These are phyloP conservation scores for Prosopis cineraria DNA, from an alignment of 306 rosid genomes.

Conservation along the genomic window DNA sequence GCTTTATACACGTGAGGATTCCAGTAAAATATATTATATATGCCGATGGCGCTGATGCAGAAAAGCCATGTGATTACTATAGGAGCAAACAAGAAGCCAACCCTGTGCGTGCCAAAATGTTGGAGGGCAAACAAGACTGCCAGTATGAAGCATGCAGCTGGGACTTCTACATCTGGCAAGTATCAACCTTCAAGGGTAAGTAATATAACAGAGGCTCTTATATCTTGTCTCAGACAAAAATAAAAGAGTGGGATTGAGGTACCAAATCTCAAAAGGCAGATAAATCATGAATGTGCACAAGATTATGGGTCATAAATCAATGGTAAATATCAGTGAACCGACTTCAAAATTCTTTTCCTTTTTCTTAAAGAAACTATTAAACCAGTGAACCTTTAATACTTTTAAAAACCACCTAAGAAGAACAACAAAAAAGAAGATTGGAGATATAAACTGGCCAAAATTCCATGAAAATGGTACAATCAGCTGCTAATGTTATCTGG, in stretches of 20 bases:
- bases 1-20: constrained; percentile 65
- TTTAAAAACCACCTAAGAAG: background rate
- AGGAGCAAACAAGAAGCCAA: constrained; percentile 80
- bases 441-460: background rate
- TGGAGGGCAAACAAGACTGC: constrained; percentile 72
- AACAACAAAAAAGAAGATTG: background rate
- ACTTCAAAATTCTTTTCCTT: background rate
- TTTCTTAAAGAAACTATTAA: background rate
- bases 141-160: constrained; percentile 63
- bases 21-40: constrained; percentile 69
- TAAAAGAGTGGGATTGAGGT: background rate
- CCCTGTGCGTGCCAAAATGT: constrained; percentile 80
- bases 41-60: constrained; percentile 77
- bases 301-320: background rate
- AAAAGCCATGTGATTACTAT: constrained; percentile 74
- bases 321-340: background rate
- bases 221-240: background rate
- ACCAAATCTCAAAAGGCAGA: constrained; percentile 13
- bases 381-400: background rate
- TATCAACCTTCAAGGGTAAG: constrained; percentile 18
- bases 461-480: background rate
- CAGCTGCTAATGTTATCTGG: background rate
- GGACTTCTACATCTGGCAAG: constrained; percentile 71
- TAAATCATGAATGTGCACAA: constrained; percentile 8
- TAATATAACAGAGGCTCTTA: background rate